Evolutionary conservation across 139 green algal genomes (phyloP).

Genomic region (Chlamydomonas urium): DNA sequence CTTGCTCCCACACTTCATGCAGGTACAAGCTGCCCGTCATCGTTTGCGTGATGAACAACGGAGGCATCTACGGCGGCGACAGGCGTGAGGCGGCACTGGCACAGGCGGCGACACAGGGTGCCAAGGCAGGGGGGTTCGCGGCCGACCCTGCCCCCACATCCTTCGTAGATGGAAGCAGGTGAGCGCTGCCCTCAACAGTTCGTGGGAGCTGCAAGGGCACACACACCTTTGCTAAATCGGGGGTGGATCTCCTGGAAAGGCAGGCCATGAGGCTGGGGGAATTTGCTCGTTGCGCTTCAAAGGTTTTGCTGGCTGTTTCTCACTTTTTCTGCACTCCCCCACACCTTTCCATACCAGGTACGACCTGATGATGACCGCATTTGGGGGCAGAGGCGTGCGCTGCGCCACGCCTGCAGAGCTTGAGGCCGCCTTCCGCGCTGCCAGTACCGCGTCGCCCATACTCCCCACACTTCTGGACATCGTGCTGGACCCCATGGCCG

Average conservation of each 20-base stretch:
- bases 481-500: slow-evolving; percentile 68
- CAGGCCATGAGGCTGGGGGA: too few species aligned
- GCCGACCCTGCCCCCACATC: slow-evolving; percentile 65
- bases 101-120: slow-evolving; percentile 34
- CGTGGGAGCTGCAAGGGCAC: too few species aligned
- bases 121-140: slow-evolving; percentile 27
- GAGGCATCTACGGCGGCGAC: slow-evolving; percentile 79
- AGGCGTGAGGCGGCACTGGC: slow-evolving; percentile 36
- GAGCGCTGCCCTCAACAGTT: too few species aligned
- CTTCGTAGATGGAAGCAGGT: slow-evolving; percentile 55
- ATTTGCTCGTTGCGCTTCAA: too few species aligned
- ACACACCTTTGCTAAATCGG: too few species aligned
- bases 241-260: too few species aligned
- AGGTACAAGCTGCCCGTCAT: slow-evolving; percentile 72
- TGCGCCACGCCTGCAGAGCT: slow-evolving; percentile 44
- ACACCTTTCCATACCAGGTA: slow-evolving; percentile 32
- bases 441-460: not conserved
- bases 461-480: slow-evolving; percentile 10
- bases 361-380: slow-evolving; percentile 65
- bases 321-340: not conserved
- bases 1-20: not conserved
- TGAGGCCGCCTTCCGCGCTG: not conserved
- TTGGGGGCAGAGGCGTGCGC: slow-evolving; percentile 53
- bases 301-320: too few species aligned
- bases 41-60: slow-evolving; percentile 79